A percentile compares a stretch with the other conserved stretches of the same genome.
Conservation (phyloP, 2,329 filamentous ascomycete species). For the Paecilomyces variotii region DNA sequence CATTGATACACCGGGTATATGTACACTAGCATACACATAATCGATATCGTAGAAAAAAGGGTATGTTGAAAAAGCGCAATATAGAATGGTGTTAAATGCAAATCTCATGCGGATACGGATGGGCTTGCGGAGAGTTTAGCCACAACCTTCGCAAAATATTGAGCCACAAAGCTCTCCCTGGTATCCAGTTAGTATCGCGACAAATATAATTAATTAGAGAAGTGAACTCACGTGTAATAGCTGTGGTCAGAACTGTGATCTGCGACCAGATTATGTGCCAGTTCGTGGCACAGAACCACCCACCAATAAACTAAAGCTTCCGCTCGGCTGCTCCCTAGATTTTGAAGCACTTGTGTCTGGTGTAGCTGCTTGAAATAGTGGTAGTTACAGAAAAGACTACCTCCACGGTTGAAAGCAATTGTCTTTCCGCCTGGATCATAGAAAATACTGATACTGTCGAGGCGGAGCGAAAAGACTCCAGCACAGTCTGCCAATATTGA, state of each 20-base stretch:
- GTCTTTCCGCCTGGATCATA: conserved; percentile 70
- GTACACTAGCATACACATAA: neutral
- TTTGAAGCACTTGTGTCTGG: conserved; percentile 39
- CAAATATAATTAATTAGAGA: neutral
- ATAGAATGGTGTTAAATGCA: neutral
- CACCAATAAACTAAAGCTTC: conserved; percentile 84
- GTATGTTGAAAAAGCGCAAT: neutral
- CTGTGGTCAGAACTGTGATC: conserved; percentile 72
- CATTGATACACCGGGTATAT: neutral
- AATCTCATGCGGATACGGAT: neutral
- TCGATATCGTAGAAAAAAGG: neutral
- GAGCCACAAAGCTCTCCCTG: conserved; percentile 67
- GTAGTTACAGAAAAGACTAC: conserved; percentile 89
- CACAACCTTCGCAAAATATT: conserved; percentile 68
- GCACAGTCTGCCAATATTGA: conserved; percentile 60
- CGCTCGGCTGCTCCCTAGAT: conserved; percentile 41
- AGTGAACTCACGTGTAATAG: conserved; percentile 55
- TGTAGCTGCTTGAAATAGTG: conserved; percentile 80
- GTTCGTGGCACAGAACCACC: conserved; percentile 89
- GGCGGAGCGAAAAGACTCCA: conserved; percentile 62
- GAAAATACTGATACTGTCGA: conserved; percentile 71
- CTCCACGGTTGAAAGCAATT: conserved; percentile 85
- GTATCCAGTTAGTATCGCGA: conserved; percentile 2
- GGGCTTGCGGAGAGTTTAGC: conserved; percentile 36
- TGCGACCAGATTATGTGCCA: conserved; percentile 84